Evolutionary conservation across 148 eudicot species (phyloP).

Genomic region (Chenopodium suecicum): DNA sequence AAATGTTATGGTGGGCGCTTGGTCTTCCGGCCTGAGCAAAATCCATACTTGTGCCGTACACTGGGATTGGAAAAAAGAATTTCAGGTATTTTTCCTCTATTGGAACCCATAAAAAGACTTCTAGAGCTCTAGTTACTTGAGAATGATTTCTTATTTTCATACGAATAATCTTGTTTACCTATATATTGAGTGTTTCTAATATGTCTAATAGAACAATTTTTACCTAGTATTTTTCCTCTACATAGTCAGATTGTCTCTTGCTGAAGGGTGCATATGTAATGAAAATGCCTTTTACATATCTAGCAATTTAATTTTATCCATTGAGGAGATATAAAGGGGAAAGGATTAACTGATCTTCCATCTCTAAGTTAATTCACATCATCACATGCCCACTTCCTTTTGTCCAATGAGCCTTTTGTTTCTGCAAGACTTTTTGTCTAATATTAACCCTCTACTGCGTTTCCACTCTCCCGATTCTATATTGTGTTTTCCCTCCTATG

Average conservation of each 20-base stretch:
- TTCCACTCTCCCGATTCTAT: too few species aligned
- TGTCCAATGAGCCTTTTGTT: too few species aligned
- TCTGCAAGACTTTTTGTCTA: too few species aligned
- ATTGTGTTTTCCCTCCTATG: too few species aligned
- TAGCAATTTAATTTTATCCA: too few species aligned
- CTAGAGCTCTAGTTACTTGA: too few species aligned
- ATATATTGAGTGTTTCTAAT: neutral
- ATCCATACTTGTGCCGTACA: slow-evolving; percentile 13
- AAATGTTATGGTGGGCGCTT: neutral
- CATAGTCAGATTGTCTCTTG: neutral
- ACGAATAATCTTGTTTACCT: neutral
- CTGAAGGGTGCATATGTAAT: neutral
- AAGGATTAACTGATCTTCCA: neutral
- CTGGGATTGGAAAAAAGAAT: slow-evolving; percentile 15
- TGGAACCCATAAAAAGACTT: too few species aligned
- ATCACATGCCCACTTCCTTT: too few species aligned
- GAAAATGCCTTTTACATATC: neutral
- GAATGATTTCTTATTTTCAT: neutral
- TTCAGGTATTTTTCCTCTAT: slow-evolving; percentile 7
- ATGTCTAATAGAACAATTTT: neutral
- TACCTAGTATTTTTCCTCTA: neutral
- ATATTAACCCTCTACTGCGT: too few species aligned
- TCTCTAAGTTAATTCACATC: too few species aligned
- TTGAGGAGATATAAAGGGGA: neutral
- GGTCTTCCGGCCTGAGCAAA: slow-evolving; percentile 14